Evolutionary conservation across 306 rosid species (phyloP), one percentile per base, ranked within the genome.

Genomic region (Quercus engelmannii): DNA sequence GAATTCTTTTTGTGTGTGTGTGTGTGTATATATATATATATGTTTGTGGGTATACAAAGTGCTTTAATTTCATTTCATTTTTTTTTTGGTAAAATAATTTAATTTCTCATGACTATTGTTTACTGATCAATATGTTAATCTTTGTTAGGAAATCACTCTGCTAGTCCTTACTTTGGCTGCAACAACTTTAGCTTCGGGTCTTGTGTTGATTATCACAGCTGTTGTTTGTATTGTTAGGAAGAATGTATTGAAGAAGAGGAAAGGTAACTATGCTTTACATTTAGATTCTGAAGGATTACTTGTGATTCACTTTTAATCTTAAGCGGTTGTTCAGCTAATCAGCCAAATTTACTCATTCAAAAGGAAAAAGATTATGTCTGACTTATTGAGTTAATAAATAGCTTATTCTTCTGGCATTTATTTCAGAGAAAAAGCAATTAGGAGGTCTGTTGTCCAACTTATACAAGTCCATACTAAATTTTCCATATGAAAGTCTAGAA

Each of bases 401-500:
- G 41, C 72, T 19, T 35, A 68, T 23, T 35, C 15, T 28, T 62
- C 72, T 35, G 72, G 26, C 72, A 68, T 54, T 74, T 68, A 33
- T 65, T 76, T 73, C 87, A 90, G 97, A 86, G 81, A 85, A 79
- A 67, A 87, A 71, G 90, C 88, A 85, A 31, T 61, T 92, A 10
- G 97, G 94, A 58, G 70, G 84, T 74, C 82, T 92, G 75, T 28
- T 84, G 49, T 80, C 81, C 57, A 72, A 76, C 3, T 83, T 86
- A 83, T 81, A 82, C 65, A 81, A 86, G 61, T 92, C 97, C 83
- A 86, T 83, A 79, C 88, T 90, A 69, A 87, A 82, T 81, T 71
- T 71, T 81, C 49, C 91, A 7, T 90, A 92, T 63, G 97, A 92
- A 76, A 78, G 86, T 74, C 94, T 92, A 18, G 97, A 92, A 69